A percentile compares a stretch with the other conserved stretches of the same genome.
phyloP scores from a whole-genome alignment of 2,329 filamentous ascomycete species.

The Blastomyces parvus region DNA sequence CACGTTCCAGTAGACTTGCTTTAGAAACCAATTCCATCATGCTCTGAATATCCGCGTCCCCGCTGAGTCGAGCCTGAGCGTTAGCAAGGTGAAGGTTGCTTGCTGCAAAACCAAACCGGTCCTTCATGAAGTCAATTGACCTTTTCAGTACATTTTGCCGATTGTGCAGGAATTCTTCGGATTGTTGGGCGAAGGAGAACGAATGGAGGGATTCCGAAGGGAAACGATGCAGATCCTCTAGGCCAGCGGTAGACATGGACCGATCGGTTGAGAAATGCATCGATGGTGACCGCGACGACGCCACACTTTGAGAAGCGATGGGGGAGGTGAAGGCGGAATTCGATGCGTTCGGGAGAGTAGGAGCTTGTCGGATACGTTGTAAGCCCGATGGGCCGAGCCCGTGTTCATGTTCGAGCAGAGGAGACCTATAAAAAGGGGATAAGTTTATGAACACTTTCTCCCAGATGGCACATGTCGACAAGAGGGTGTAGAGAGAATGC shows the following conservation, averaged over 20 bases:
- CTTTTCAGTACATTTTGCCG: constrained; percentile 88
- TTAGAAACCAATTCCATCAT: constrained; percentile 82
- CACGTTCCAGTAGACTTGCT: constrained; percentile 66
- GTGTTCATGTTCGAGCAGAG: constrained; percentile 82
- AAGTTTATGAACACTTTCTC: background rate
- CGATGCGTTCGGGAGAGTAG: constrained; percentile 54
- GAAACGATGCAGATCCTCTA: constrained; percentile 85
- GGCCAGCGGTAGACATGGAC: constrained; percentile 58
- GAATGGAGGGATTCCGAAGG: constrained; percentile 94
- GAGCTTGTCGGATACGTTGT: constrained; percentile 78
- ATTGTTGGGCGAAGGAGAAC: constrained; percentile 94
- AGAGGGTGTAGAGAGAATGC: constrained; percentile 24
- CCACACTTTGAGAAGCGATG: constrained; percentile 57
- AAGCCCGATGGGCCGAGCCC: constrained; percentile 76
- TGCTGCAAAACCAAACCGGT: constrained; percentile 73
- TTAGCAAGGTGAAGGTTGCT: constrained; percentile 67
- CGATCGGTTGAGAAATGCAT: constrained; percentile 52
- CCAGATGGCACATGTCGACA: background rate
- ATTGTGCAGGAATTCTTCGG: constrained; percentile 81
- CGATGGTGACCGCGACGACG: constrained; percentile 46
- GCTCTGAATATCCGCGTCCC: constrained; percentile 77
- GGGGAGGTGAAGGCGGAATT: constrained; percentile 52
- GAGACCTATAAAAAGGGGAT: constrained; percentile 48
- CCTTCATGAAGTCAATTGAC: constrained; percentile 93
- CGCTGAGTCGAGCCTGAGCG: constrained; percentile 71